Base-by-base conservation (phyloP, 1,284 basidiomycete genomes). In the Meripilus lineatus region DNA sequence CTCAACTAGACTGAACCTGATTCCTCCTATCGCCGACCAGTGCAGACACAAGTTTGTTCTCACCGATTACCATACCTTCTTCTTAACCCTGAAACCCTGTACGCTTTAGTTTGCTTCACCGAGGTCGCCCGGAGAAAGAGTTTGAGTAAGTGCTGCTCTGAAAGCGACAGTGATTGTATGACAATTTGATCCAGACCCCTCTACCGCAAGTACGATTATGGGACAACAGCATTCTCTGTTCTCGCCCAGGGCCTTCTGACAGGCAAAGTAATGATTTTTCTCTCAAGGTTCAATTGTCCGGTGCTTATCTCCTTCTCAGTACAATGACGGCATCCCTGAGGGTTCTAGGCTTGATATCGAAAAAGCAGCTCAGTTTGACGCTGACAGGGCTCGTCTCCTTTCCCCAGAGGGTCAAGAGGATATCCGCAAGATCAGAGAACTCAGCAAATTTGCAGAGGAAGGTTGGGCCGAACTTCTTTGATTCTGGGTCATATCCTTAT, bases 21-120 rank as follows among this genome's bases (percentile, higher is more conserved):
- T 86, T 49, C 74, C 75, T 2, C 90, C 90, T 3, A 74, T 84
- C 39, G 83, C 80, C 32, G 91, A 95, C 56, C 90, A 93, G 64
- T 84, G 82, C 55, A 75, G 86, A 58, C 79, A 83, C 56, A 65
- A 80, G 79, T 80, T 42, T 20, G 63, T 56, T 18, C 22, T 20
- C n/a, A 36, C 33, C 42, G 15, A 36, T 24, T 17, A 24, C 17
- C 23, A 11, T 15, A 25, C 30, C 11, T 14, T 5, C 13, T 15
- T 32, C 18, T 20, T 18, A 20, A 37, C 14, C 17, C 2, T 18
- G 22, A 33, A 5, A 44, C 38, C 20, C 4, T 38, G 32, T n/a
- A 20, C 24, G n/a, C 3, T 38, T 33, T 52, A 81, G 75, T 60
- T 75, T 85, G 74, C 73, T 89, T 61, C 72, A 80, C 54, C 80